phyloP scores from a whole-genome alignment of 129 eudicot species.

The Helichrysum umbraculigerum region DNA sequence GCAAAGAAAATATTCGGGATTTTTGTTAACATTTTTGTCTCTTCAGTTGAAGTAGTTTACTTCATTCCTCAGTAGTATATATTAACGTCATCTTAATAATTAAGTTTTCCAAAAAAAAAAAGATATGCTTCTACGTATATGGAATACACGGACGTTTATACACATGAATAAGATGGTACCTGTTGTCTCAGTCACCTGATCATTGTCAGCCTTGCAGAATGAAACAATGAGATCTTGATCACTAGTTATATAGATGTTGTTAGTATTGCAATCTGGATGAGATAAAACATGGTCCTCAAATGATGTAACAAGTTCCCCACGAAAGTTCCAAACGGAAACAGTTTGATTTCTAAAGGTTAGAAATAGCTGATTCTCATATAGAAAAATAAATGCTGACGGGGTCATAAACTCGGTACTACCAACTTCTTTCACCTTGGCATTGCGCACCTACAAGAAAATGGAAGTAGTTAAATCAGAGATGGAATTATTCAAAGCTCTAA shows the following conservation, averaged over 20 bases:
- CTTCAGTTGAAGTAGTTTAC: too few relatives aligned
- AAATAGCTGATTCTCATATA: conserved; percentile 48
- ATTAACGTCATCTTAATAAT: too few relatives aligned
- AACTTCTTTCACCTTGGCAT: conserved; percentile 52
- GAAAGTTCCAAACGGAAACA: conserved; percentile 59
- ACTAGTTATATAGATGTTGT: conserved; percentile 53
- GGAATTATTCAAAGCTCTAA: background rate
- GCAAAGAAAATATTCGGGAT: too few relatives aligned
- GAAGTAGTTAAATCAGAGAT: background rate
- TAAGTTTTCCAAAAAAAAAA: too few relatives aligned
- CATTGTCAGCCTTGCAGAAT: conserved; percentile 45
- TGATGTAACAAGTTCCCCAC: conserved; percentile 57
- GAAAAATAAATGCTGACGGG: conserved; percentile 53
- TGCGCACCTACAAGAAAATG: conserved; percentile 39
- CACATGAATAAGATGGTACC: conserved; percentile 22
- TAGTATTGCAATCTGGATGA: conserved; percentile 53
- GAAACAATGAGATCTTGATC: conserved; percentile 55
- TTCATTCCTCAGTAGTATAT: too few relatives aligned
- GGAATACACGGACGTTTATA: background rate
- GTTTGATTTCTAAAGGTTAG: conserved; percentile 50
- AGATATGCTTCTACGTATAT: background rate
- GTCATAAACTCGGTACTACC: conserved; percentile 50
- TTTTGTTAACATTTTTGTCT: too few relatives aligned
- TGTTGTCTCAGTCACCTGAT: conserved; percentile 31
- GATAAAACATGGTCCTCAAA: conserved; percentile 52